A percentile compares a stretch with the other conserved stretches of the same genome.
Evolutionary conservation across 2,329 filamentous ascomycete genomes (phyloP).

Genomic region (Teratosphaeria epicoccoides): DNA sequence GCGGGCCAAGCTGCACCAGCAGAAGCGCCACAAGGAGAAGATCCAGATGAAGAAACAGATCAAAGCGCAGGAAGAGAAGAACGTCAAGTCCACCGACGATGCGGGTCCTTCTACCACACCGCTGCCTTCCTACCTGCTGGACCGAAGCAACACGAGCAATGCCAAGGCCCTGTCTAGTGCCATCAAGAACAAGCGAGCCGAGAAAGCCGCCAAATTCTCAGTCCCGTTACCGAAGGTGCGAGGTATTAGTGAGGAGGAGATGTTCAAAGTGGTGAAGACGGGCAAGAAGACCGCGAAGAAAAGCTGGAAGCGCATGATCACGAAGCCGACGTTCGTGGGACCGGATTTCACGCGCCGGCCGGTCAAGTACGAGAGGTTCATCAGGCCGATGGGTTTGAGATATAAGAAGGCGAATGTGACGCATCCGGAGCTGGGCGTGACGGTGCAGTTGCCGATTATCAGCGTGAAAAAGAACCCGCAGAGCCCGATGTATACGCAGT

Average conservation of each 20-base stretch:
- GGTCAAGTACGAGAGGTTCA: conserved; percentile 50
- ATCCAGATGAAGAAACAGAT: conserved; percentile 95
- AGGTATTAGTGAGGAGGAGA: conserved; percentile 89
- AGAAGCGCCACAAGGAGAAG: conserved; percentile 94
- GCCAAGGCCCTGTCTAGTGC: conserved; percentile 68
- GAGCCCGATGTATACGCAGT: conserved; percentile 81
- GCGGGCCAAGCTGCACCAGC: conserved; percentile 82
- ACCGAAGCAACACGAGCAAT: conserved; percentile 59
- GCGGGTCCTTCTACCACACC: conserved; percentile 71
- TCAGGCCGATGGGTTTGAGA: conserved; percentile 59
- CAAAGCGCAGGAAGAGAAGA: conserved; percentile 89
- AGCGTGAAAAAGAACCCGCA: conserved; percentile 75
- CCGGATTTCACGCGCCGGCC: conserved; percentile 80
- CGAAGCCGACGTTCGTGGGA: conserved; percentile 76
- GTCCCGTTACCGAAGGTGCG: conserved; percentile 91
- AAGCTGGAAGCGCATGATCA: conserved; percentile 60
- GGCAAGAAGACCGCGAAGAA: conserved; percentile 92
- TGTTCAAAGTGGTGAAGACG: conserved; percentile 94
- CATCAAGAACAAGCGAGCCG: conserved; percentile 90
- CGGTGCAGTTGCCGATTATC: conserved; percentile 62
- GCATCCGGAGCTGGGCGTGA: conserved; percentile 72
- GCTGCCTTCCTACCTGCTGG: conserved; percentile 84
- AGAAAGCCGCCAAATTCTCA: conserved; percentile 87
- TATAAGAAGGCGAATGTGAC: conserved; percentile 64
- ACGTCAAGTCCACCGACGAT: conserved; percentile 74